Conservation (phyloP, 768 basidiomycete genomes). For the Sporobolomyces phaffii region DNA sequence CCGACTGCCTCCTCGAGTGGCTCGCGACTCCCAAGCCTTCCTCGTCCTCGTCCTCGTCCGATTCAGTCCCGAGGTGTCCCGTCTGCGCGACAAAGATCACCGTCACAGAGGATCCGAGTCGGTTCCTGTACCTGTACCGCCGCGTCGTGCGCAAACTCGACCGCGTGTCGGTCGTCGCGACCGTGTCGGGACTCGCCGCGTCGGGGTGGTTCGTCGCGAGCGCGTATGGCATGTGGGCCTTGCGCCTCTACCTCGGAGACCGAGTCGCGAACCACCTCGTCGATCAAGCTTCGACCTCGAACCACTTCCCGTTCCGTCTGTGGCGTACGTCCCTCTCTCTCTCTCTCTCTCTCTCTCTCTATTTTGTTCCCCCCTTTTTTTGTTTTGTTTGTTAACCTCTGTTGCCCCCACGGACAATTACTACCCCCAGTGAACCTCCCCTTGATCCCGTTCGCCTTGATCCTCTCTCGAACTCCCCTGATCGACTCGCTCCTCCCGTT, state of each 20-base stretch:
- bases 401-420: too few species aligned
- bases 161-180: constrained; percentile 8
- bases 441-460: constrained; percentile 36
- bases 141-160: background rate
- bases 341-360: background rate
- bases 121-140: constrained; percentile 8
- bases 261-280: constrained; percentile 12
- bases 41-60: background rate
- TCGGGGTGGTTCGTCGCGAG: constrained; percentile 31
- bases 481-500: constrained; percentile 43
- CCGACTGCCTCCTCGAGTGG: constrained; percentile 38
- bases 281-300: background rate
- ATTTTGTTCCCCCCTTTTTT: background rate
- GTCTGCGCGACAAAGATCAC: constrained; percentile 33
- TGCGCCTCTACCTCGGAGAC: constrained; percentile 29
- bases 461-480: constrained; percentile 40
- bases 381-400: too few species aligned
- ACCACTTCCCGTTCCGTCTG: constrained; percentile 3
- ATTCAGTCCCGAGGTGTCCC: constrained; percentile 26
- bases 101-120: constrained; percentile 8
- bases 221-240: constrained; percentile 34
- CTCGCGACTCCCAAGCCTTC: constrained; percentile 1
- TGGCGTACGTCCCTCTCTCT: constrained; percentile 20
- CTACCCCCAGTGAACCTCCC: constrained; percentile 35
- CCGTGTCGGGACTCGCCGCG: constrained; percentile 21